These are phyloP conservation scores for Coemansia sp. DNA, from an alignment of 192 early-diverging fungal species.

Conservation along the genomic window DNA sequence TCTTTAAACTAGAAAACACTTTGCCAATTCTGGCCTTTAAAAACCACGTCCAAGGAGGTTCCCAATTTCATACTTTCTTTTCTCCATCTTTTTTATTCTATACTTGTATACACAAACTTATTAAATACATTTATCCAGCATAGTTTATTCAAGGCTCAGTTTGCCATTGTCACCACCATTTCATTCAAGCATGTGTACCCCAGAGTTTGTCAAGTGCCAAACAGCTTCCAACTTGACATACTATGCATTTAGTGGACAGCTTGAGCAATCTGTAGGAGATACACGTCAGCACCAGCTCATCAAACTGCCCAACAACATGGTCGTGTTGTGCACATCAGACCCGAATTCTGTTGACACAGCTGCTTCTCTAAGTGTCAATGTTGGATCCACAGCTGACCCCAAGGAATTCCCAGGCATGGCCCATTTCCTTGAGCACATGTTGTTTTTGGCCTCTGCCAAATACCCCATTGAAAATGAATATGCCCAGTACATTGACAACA, in stretches of 20 bases:
- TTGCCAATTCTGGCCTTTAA: no score
- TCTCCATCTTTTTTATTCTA: no score
- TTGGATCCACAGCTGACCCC: slow-evolving; percentile 62
- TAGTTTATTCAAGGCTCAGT: not conserved
- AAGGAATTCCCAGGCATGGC: slow-evolving; percentile 63
- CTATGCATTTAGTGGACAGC: slow-evolving; percentile 6
- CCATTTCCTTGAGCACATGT: slow-evolving; percentile 71
- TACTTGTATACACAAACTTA: no score
- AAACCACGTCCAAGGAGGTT: no score
- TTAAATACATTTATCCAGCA: not conserved
- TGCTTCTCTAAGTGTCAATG: slow-evolving; percentile 60
- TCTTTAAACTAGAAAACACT: no score
- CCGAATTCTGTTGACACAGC: slow-evolving; percentile 53
- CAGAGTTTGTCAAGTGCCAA: not conserved
- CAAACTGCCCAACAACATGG: slow-evolving; percentile 57
- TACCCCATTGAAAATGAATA: slow-evolving; percentile 71
- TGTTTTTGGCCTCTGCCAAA: slow-evolving; percentile 67
- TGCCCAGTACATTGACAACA: slow-evolving; percentile 26
- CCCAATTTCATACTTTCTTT: no score
- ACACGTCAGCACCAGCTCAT: slow-evolving; percentile 60
- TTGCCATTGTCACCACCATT: not conserved
- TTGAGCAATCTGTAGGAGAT: slow-evolving; percentile 60
- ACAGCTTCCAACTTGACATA: slow-evolving; percentile 13
- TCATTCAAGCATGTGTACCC: not conserved
- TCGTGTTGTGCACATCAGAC: slow-evolving; percentile 60